phyloP scores from a whole-genome alignment of 345 rosid genomes.

The Anastatica hierochuntica region DNA sequence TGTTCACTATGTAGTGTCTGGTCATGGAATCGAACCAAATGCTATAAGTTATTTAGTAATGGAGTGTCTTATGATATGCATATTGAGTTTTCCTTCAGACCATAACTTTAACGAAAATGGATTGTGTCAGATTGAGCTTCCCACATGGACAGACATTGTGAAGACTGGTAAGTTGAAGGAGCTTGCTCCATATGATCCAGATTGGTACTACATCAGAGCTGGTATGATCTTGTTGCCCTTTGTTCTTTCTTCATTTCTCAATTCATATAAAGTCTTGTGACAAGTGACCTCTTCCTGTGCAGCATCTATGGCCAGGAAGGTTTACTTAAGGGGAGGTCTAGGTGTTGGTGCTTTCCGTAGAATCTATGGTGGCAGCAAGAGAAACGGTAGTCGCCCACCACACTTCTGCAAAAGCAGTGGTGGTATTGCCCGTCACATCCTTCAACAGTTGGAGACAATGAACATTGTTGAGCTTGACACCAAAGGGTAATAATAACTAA shows the following conservation, averaged over 20 bases:
- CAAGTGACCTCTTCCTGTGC: background rate
- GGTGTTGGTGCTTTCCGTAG: conserved; percentile 85
- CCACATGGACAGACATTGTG: conserved; percentile 80
- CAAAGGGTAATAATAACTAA: conserved; percentile 37
- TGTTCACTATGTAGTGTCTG: too few species aligned
- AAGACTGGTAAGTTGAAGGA: conserved; percentile 72
- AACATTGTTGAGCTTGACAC: conserved; percentile 54
- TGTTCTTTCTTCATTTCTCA: background rate
- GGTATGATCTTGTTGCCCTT: conserved; percentile 25
- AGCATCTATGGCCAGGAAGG: conserved; percentile 94
- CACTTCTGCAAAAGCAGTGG: conserved; percentile 92
- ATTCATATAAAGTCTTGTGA: background rate
- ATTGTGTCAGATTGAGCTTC: conserved; percentile 64
- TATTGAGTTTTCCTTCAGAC: background rate
- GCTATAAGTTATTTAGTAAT: too few species aligned
- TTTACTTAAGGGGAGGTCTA: conserved; percentile 77
- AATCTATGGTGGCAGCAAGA: conserved; percentile 82
- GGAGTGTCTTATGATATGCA: too few species aligned
- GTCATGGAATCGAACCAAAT: too few species aligned
- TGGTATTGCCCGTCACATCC: conserved; percentile 72
- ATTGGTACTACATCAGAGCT: conserved; percentile 80
- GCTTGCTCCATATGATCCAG: conserved; percentile 90
- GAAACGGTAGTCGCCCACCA: conserved; percentile 76
- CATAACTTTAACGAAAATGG: background rate
- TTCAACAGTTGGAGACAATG: conserved; percentile 65